Base-by-base conservation (phyloP, 164 flowering plant genomes). In the Malania oleifera region DNA sequence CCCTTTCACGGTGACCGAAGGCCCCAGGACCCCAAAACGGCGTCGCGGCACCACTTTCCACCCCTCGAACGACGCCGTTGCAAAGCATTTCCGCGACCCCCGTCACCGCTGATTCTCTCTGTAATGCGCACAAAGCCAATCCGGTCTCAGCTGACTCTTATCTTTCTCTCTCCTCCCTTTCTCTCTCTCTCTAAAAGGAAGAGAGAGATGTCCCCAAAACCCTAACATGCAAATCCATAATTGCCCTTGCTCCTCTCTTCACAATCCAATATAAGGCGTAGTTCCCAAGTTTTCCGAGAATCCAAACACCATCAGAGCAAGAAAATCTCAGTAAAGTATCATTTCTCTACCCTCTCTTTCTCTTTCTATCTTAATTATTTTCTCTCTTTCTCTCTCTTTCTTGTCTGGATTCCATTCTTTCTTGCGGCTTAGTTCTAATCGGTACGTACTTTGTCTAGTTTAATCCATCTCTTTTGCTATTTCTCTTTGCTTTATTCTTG, bases 381-480 rank as follows among this genome's bases (percentile, higher is more conserved):
- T 38, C 14, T 2, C 8, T 11, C 14, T 38, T 38, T 38, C 41
- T 38, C 19, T 18, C n/a, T n/a, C n/a, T 1, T 18, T 17, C 22
- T 5, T 17, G 5, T 26, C 26, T 40, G 57, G 55, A 63, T 62
- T 43, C 39, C 54, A 63, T 69, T 63, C 67, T 52, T 63, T 52
- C 46, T 60, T 53, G 50, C 63, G 47, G 29, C 47, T 18, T 26
- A 49, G 62, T 62, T 57, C 52, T 31, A 66, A 48, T 50, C 59
- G 77, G 73, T 69, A 69, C 64, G 67, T 62, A 56, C 35, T 59
- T 40, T 48, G 23, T 19, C 39, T 38, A 52, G 27, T 45, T 24
- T 13, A 22, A 4, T 40, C 39, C 26, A 11, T 27, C 27, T 15
- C 29, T 23, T 17, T 1, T 26, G 31, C 7, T 22, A 27, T 24